These are phyloP conservation scores for Medicago ruthenica DNA, from an alignment of 306 rosid genomes.

Conservation along the genomic window DNA sequence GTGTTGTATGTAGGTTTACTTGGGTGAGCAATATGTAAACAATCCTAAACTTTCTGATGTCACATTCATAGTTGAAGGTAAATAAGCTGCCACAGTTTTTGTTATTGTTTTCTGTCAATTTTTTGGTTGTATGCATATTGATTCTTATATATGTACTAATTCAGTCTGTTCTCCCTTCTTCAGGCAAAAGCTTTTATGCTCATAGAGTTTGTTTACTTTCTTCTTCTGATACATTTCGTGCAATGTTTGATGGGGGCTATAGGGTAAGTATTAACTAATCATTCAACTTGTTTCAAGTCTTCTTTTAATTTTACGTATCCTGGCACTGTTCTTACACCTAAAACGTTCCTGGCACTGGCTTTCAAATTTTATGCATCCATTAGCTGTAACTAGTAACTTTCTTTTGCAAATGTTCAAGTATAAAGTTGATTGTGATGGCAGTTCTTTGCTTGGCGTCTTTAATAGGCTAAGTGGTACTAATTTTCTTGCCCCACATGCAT, in stretches of 20 bases:
- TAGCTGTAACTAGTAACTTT: not conserved
- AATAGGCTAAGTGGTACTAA: not conserved
- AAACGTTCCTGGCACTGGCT: not conserved
- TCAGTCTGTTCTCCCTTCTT: conserved; percentile 29
- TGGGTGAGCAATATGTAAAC: conserved; percentile 85
- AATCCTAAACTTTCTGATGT: conserved; percentile 78
- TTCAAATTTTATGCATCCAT: not conserved
- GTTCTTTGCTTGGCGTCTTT: not conserved
- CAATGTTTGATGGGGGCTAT: conserved; percentile 95
- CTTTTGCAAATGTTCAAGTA: not conserved
- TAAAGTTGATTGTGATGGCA: not conserved
- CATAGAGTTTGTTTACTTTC: conserved; percentile 81
- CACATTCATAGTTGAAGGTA: conserved; percentile 92
- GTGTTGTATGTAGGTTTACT: conserved; percentile 63
- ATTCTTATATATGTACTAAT: conserved; percentile 12
- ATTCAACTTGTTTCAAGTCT: conserved; percentile 6
- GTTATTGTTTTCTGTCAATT: not conserved
- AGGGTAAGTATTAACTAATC: conserved; percentile 63
- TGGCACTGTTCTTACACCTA: not conserved
- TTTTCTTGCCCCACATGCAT: not conserved
- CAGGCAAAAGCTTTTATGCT: conserved; percentile 83
- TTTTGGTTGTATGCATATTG: not conserved
- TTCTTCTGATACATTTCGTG: conserved; percentile 86
- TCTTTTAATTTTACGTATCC: not conserved
- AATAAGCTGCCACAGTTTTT: not conserved